phyloP scores from a whole-genome alignment of 495 filamentous ascomycete species.

The Neurospora tetrasperma region DNA sequence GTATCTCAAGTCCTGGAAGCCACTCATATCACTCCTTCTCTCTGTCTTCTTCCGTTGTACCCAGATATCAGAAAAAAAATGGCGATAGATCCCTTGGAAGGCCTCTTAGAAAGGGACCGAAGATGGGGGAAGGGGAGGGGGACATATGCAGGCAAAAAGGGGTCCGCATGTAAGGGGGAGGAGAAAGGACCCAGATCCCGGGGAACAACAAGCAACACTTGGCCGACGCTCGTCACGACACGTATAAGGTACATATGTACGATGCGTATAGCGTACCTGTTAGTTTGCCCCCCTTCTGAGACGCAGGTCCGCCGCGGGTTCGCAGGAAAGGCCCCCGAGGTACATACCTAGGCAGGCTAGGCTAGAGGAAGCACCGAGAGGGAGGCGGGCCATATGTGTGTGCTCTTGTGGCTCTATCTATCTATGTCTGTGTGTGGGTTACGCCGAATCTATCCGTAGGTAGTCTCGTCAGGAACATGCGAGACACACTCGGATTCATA shows the following conservation, averaged over 20 bases:
- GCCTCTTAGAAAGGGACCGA: background rate
- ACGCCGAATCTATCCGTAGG: background rate
- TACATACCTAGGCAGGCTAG: background rate
- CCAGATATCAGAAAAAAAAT: background rate
- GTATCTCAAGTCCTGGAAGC: background rate
- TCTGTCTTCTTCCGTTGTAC: background rate
- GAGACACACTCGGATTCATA: background rate
- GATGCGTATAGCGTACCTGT: background rate
- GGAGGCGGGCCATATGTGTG: background rate
- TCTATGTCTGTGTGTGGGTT: background rate
- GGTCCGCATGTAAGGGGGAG: background rate
- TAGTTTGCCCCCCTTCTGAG: background rate
- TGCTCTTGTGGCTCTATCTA: background rate
- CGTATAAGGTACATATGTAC: constrained; percentile 1
- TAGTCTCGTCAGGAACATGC: background rate
- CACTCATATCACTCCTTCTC: background rate
- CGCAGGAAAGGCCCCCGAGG: background rate
- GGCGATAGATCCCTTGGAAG: background rate
- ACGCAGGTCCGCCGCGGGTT: background rate
- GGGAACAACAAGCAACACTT: background rate
- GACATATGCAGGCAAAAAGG: background rate
- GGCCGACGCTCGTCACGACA: background rate
- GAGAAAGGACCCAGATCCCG: background rate
- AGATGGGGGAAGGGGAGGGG: background rate
- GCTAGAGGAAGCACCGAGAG: background rate